Evolutionary conservation across 306 rosid species (phyloP).

Genomic region (Dryas drummondii): DNA sequence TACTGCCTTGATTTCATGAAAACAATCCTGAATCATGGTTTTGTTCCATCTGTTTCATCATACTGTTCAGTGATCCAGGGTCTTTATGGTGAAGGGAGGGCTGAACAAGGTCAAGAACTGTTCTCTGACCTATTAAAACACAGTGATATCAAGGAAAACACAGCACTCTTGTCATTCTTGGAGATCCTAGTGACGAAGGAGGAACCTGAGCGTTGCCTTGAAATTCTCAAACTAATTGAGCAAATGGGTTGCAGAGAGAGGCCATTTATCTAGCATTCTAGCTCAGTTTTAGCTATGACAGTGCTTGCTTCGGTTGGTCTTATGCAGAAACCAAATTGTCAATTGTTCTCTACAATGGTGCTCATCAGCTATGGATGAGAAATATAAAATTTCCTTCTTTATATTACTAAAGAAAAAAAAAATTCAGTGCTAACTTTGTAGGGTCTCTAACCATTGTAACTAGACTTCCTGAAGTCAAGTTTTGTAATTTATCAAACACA

Average conservation of each 20-base stretch:
- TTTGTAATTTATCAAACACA: too few species aligned
- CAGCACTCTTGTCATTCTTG: background rate
- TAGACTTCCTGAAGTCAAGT: background rate
- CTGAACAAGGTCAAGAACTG: constrained; percentile 2
- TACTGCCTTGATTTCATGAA: constrained; percentile 4
- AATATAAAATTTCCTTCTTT: too few species aligned
- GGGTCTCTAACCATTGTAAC: background rate
- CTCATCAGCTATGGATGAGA: too few species aligned
- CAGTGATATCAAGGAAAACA: constrained; percentile 8
- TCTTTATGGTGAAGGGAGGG: constrained; percentile 1
- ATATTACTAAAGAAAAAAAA: too few species aligned
- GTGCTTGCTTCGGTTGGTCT: background rate
- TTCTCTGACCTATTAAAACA: constrained; percentile 3
- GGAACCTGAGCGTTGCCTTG: constrained; percentile 5
- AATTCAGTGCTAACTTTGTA: background rate
- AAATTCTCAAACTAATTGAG: constrained; percentile 12
- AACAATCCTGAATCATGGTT: background rate
- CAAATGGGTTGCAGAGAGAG: background rate
- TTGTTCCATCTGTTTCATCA: constrained; percentile 1
- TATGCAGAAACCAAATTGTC: background rate
- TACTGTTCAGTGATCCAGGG: constrained; percentile 6
- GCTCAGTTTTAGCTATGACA: background rate
- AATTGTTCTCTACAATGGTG: background rate
- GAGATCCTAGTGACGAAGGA: constrained; percentile 6
- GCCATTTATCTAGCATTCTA: background rate